phyloP scores from a whole-genome alignment of 2,329 filamentous ascomycete species.

The Bipolaris cookei region DNA sequence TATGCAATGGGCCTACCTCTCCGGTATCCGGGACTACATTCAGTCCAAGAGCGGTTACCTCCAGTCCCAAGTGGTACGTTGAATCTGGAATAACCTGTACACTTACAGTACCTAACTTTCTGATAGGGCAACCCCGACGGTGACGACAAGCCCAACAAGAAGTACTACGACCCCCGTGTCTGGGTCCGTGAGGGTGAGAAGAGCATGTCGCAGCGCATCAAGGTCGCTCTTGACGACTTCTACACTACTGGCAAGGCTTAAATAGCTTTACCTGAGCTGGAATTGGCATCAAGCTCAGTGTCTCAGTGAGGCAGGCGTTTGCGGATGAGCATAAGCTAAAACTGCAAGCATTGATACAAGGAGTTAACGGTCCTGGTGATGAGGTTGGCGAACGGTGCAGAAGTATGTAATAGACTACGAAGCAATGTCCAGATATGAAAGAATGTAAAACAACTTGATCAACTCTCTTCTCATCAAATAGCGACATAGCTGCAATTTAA shows the following conservation, averaged over 20 bases:
- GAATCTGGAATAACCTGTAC: background rate
- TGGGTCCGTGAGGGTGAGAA: constrained; percentile 98
- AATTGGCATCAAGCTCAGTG: background rate
- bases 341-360: constrained; percentile 1
- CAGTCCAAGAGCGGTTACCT: constrained; percentile 92
- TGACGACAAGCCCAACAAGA: constrained; percentile 99
- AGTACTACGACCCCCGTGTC: constrained; percentile 78
- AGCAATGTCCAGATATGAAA: constrained; percentile 8
- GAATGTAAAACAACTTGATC: background rate
- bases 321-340: constrained; percentile 8
- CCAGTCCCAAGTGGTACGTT: constrained; percentile 66
- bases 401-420: constrained; percentile 16
- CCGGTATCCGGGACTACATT: constrained; percentile 91
- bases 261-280: background rate
- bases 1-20: constrained; percentile 87
- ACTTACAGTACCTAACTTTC: background rate
- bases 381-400: constrained; percentile 15
- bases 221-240: constrained; percentile 88
- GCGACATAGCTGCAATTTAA: background rate
- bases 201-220: constrained; percentile 80
- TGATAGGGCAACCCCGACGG: constrained; percentile 84
- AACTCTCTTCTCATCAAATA: background rate
- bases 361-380: background rate
- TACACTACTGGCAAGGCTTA: constrained; percentile 81
- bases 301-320: constrained; percentile 24